Conservation (phyloP, 2,329 filamentous ascomycete species). For the Clonostachys rhizophaga region DNA sequence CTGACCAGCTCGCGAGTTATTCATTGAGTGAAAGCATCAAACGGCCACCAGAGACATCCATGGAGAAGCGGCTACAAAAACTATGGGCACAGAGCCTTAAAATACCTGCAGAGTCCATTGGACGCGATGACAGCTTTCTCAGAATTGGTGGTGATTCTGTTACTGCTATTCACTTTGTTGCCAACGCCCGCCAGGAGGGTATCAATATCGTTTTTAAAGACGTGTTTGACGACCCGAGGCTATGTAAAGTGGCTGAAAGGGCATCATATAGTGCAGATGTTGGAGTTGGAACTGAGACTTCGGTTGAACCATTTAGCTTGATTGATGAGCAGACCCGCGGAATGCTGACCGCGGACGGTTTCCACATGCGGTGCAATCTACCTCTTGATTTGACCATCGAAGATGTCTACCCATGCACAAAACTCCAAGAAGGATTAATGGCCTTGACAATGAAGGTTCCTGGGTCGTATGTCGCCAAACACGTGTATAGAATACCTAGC, state of each 20-base stretch:
- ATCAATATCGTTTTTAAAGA: constrained; percentile 36
- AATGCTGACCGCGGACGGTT: not conserved
- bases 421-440: constrained; percentile 43
- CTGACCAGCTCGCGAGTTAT: not conserved
- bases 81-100: constrained; percentile 4
- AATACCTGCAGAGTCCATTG: constrained; percentile 2
- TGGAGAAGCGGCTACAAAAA: constrained; percentile 1
- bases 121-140: constrained; percentile 6
- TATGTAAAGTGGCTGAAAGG: constrained; percentile 10
- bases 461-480: not conserved
- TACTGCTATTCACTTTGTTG: constrained; percentile 4
- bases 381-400: constrained; percentile 16
- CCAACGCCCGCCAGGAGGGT: constrained; percentile 9
- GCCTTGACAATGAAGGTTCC: constrained; percentile 18
- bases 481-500: not conserved
- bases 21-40: constrained; percentile 1
- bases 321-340: not conserved
- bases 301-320: not conserved
- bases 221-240: constrained; percentile 36
- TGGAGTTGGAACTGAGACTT: not conserved
- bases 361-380: not conserved
- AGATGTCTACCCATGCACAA: constrained; percentile 43
- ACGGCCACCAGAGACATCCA: constrained; percentile 1
- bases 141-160: constrained; percentile 7
- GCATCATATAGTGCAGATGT: not conserved